Evolutionary conservation across 257 asterid genomes (phyloP), one percentile per base, ranked within the genome.

Genomic region (Solanum pinnatisectum): DNA sequence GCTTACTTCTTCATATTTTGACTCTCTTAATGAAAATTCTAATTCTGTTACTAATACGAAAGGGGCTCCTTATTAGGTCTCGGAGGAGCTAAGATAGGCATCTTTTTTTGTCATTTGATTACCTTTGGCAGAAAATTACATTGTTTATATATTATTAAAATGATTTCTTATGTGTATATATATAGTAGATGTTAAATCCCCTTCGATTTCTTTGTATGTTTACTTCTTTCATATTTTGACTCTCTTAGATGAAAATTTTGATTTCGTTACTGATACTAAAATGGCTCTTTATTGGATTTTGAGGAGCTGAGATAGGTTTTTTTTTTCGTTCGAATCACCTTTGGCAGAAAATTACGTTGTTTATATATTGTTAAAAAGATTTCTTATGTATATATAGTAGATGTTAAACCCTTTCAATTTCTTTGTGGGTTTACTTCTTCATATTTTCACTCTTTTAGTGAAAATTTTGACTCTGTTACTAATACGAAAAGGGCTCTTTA

Each of bases 1-100:
- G 44, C 44, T 8, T 15, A 49, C 22, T 3, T 49, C 22, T 49
- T 49, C 23, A 49, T 49, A 49, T 5, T 49, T 15, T 49, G 9
- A 49, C 5, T 16, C 8, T 2, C 60, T 42, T 16, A 49, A 8
- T 49, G 60, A 49, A 60, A 22, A 23, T 60, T 23, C 2, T 23
- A 3, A 10, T 10, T 60, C 2, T 9, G 11, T 8, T 59, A 63
- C 0, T n/a, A 1, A 11, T 12, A 30, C 1, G 3, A 20, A 68
- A 68, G 35, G 70, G 65, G 65, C 79, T 59, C 90, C 90, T 92
- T 89, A 90, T 90, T 83, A 94, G 91, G 88, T 89, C 84, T 84
- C 84, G 89, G 40, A 74, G 90, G 84, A 88, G 87, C 44, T 82
- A 32, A 49, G 12, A 30, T 30, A 49, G 44, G 70, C 4, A 18